Evolutionary conservation across 345 rosid genomes (phyloP).

Genomic region (Dipteronia dyeriana): DNA sequence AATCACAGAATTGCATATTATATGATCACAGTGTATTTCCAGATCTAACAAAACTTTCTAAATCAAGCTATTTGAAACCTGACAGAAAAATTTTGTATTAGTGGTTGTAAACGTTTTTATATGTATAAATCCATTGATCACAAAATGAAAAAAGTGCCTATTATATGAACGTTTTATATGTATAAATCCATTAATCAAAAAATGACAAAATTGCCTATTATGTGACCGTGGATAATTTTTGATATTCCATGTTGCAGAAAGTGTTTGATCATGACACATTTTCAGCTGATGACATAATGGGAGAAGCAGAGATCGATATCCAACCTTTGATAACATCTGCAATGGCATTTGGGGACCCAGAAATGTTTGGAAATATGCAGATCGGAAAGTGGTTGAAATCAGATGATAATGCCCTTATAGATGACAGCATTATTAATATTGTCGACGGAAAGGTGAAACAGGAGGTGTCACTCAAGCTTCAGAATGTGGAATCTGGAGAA

Average conservation of each 20-base stretch:
- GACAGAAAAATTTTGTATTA: not conserved
- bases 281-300: conserved; percentile 99
- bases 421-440: conserved; percentile 83
- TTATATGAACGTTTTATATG: too few relatives aligned
- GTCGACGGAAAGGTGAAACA: conserved; percentile 92
- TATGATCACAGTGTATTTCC: too few relatives aligned
- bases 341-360: conserved; percentile 90
- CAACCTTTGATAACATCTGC: conserved; percentile 92
- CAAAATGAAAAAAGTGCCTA: too few relatives aligned
- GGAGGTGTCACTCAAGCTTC: conserved; percentile 71
- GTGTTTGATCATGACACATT: conserved; percentile 88
- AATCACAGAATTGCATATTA: not conserved
- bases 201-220: not conserved
- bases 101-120: not conserved
- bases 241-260: conserved; percentile 47
- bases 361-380: conserved; percentile 91
- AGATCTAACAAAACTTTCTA: not conserved
- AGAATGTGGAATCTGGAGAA: conserved; percentile 94
- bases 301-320: conserved; percentile 91
- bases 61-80: not conserved
- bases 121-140: too few relatives aligned
- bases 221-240: not conserved
- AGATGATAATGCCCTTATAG: conserved; percentile 78
- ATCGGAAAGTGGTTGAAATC: conserved; percentile 96
- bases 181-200: not conserved